Evolutionary conservation across 371 early-diverging fungal species (phyloP), one percentile per base, ranked within the genome.

Genomic region (Mortierella sp.): DNA sequence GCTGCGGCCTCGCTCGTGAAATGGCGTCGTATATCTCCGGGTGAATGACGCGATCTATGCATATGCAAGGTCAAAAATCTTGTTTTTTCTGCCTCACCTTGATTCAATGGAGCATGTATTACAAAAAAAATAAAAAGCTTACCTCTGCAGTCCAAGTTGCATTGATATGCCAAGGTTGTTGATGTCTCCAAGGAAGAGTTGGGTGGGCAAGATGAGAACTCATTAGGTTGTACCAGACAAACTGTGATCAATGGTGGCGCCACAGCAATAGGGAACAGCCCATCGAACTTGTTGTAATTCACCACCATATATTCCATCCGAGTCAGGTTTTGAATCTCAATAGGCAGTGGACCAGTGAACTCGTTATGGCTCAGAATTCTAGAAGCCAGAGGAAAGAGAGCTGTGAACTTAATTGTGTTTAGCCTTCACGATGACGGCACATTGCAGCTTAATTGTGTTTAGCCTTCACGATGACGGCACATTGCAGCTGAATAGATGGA

Each of bases 221-320:
- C 80, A 52, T 90, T 89, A 4, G 88, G 90, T 18, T 84, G 83
- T 70, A 87, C 85, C 47, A 85, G 77, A 55, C 89, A 90, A 40
- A 85, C 84, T 4, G 80, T 85, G 9, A 90, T 78, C 22, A 77
- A 73, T 8, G 80, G 64, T 16, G 89, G 88, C 0, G 89, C 88
- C 43, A 73, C 49, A 1, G 79, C 64, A 20, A 85, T 68, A 9
- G 88, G 90, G 74, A 90, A 90, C 28, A 80, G 72, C 28, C 89
- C 87, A 61, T 86, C 85, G 58, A 90, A 77, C 10, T 72, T 65
- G 62, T 90, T 88, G 60, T 86, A 88, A 67, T 88, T 90, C 18
- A 90, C 35, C 62, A 64, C 83, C 18, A 89, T 66, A 45, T 72
- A 83, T 52, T 90, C 84, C 16, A 90, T 80, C 16, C 78, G 70